phyloP scores from a whole-genome alignment of 208 protist genomes.

The Angomonas deanei region DNA sequence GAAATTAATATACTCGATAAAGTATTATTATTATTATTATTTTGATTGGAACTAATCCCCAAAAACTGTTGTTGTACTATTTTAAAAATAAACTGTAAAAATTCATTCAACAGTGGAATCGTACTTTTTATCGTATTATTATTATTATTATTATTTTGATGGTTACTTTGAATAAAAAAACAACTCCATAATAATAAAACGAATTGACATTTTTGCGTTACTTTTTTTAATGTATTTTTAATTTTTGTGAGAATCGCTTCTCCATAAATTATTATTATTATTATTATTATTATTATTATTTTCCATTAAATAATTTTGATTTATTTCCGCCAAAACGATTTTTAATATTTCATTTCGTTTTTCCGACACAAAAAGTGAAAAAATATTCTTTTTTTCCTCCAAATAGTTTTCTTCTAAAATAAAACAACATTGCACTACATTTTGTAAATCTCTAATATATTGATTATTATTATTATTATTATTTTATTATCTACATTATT shows the following conservation, averaged over 20 bases:
- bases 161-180: background rate
- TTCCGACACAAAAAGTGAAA: background rate
- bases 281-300: conserved; percentile 1
- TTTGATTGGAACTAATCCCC: background rate
- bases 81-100: background rate
- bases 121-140: background rate
- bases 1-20: too few relatives aligned
- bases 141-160: background rate
- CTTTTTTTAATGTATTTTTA: background rate
- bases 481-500: background rate
- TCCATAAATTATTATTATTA: background rate
- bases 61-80: background rate
- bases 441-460: background rate
- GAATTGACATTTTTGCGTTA: background rate
- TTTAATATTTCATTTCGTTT: background rate
- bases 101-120: background rate
- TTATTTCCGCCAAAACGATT: background rate
- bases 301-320: background rate
- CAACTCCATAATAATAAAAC: background rate
- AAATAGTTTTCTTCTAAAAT: background rate
- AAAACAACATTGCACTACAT: background rate
- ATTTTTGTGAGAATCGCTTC: too few relatives aligned
- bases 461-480: background rate
- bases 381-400: background rate
- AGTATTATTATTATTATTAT: background rate